These are phyloP conservation scores for Cutaneotrichosporon dermatis DNA, from an alignment of 1,284 basidiomycete genomes.

Conservation along the genomic window DNA sequence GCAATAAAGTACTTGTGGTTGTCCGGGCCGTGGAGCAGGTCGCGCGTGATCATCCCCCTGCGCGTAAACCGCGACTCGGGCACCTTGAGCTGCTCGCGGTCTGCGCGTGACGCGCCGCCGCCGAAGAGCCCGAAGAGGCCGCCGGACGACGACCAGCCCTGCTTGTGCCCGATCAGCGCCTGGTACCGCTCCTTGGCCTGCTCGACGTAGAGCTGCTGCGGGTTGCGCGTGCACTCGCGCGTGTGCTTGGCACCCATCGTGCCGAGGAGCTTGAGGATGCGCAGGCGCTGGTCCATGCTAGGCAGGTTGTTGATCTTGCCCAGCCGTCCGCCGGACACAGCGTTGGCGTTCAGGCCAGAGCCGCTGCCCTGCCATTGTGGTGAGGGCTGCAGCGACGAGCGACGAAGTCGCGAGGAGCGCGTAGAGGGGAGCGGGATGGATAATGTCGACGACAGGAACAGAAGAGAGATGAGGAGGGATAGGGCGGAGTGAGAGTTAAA, in stretches of 20 bases:
- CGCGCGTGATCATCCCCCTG: slow-evolving; percentile 49
- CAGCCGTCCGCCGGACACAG: neutral
- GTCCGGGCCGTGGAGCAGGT: slow-evolving; percentile 23
- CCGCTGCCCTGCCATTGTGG: neutral
- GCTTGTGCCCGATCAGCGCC: slow-evolving; percentile 70
- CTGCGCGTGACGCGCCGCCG: slow-evolving; percentile 23
- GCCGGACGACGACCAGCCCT: slow-evolving; percentile 52
- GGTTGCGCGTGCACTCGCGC: slow-evolving; percentile 74
- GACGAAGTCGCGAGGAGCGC: neutral
- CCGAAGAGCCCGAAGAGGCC: slow-evolving; percentile 57
- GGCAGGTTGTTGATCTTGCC: slow-evolving; percentile 50
- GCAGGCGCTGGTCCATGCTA: slow-evolving; percentile 69
- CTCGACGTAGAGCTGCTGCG: slow-evolving; percentile 74
- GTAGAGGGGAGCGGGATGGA: neutral
- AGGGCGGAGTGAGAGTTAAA: too few species aligned
- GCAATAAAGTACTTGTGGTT: slow-evolving; percentile 96
- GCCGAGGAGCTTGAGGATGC: slow-evolving; percentile 78
- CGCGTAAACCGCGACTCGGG: slow-evolving; percentile 12
- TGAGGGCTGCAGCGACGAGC: neutral
- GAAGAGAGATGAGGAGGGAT: neutral
- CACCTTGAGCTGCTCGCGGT: slow-evolving; percentile 20
- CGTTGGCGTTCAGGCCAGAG: neutral
- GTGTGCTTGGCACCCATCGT: slow-evolving; percentile 85
- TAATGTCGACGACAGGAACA: neutral
- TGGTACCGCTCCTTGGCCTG: slow-evolving; percentile 80